Base-by-base conservation (phyloP, 2,329 filamentous ascomycete genomes). In the Calcarisporium arbuscula region DNA sequence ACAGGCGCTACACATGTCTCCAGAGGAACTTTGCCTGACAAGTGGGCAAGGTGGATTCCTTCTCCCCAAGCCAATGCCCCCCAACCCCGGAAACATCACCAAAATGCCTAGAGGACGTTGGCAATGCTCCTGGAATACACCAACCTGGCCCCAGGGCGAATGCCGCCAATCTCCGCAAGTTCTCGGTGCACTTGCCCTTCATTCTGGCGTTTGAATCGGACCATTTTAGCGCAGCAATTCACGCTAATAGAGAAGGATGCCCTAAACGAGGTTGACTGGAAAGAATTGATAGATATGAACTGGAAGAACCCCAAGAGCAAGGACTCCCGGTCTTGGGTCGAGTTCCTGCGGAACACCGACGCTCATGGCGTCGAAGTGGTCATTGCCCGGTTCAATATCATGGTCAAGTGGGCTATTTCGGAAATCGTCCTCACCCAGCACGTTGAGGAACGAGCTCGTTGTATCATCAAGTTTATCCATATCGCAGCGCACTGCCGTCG, bases 221-320 rank as follows among this genome's bases (percentile, higher is more conserved):
- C n/a, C 46, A 66, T 82, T 4, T 68, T 92, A 18, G 85, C 85
- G 4, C 82, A 89, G 55, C 85, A 92, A 48, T 85, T 92, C 46
- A 90, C 85, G 0, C 70, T 92, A 21, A 85, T 92, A 30, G 85
- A 92, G 52, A 89, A 90, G 55, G 85, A 90, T 52, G 85, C 85
- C 1, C 66, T 92, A 16, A 85, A 87, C 46, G 85, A 90, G 56
- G 84, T 92, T 42, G 85, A 90, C 59, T 92, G 85, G 85, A 87
- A 84, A 53, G 85, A 92, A 47, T 67, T 92, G 10, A 85, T 90
- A 35, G 83, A 88, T 35, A 81, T 92, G 70, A 77, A 77, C 32
- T 90, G 85, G 84, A 86, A 85, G 53, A 77, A 87, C 47, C 65
- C 71, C 14, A 70, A 74, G 12, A 74, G 73, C 30, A 77, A 72